Evolutionary conservation across 257 asterid genomes (phyloP), one percentile per base, ranked within the genome.

Genomic region (Avicennia marina): DNA sequence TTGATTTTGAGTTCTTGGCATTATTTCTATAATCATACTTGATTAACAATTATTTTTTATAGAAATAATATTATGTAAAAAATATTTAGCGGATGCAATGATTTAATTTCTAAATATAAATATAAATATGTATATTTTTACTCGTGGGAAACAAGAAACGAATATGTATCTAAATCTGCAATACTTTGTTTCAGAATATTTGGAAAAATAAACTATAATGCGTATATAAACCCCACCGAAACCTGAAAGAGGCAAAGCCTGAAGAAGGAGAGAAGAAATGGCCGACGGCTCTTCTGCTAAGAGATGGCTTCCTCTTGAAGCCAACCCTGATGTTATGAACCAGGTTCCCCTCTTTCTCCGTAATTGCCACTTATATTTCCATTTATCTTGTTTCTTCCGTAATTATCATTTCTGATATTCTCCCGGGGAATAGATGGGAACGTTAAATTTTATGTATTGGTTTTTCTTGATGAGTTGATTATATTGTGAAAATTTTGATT

Each of bases 221-320:
- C n/a, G n/a, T n/a, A n/a, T n/a, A n/a, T n/a, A 41, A 59, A 7
- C 43, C 16, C 36, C 3, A 24, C 45, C 40, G 11, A 63, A 62
- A 36, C 53, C 67, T 62, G 45, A 6, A 24, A 31, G 48, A 53
- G 25, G 33, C 43, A 20, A 45, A 58, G 33, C 59, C 60, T n/a
- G n/a, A n/a, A n/a, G n/a, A n/a, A n/a, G n/a, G n/a, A 52, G 31
- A 46, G 50, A 33, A 56, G 52, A 45, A 49, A 90, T 87, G 98
- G 89, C 89, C 21, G 71, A 65, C 43, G 52, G 12, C 31, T 22
- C 79, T 56, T 56, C 81, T 48, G 75, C 87, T 41, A 90, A 90
- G 81, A 81, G 78, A 79, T 90, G 98, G 98, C 95, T 90, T 74
- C 98, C 98, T 68, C 95, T 90, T 31, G 98, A 90, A 79, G 96